A percentile compares a stretch with the other conserved stretches of the same genome.
These are phyloP conservation scores for Saturnispora sanitii DNA, from an alignment of 805 yeast species.

Conservation along the genomic window DNA sequence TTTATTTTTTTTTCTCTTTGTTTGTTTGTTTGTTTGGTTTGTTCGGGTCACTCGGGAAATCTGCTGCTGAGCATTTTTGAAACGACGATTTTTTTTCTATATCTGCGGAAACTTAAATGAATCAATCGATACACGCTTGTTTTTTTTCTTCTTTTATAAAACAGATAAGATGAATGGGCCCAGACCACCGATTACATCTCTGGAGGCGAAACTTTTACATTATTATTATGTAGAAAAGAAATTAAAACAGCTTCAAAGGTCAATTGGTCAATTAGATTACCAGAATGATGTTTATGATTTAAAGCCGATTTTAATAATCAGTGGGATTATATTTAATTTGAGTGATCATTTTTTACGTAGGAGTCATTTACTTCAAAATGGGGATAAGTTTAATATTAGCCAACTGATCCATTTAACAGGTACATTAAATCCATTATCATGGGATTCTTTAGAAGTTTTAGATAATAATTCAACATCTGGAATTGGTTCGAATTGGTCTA, in stretches of 20 bases:
- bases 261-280: slow-evolving; percentile 1
- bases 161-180: not conserved
- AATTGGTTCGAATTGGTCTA: slow-evolving; percentile 7
- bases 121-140: not conserved
- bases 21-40: too few relatives aligned
- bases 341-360: slow-evolving; percentile 32
- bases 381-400: slow-evolving; percentile 35
- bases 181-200: slow-evolving; percentile 3
- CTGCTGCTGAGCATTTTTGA: not conserved
- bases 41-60: too few relatives aligned
- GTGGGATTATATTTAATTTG: slow-evolving; percentile 33
- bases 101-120: not conserved
- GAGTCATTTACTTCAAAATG: slow-evolving; percentile 27
- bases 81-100: not conserved
- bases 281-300: slow-evolving; percentile 23
- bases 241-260: slow-evolving; percentile 26
- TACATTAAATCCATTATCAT: slow-evolving; percentile 26
- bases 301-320: slow-evolving; percentile 28
- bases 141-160: not conserved
- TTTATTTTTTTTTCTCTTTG: too few relatives aligned
- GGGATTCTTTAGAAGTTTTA: slow-evolving; percentile 28
- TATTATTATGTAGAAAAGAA: slow-evolving; percentile 45
- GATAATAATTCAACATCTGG: slow-evolving; percentile 18
- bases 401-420: slow-evolving; percentile 32
- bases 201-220: slow-evolving; percentile 51